Conservation (phyloP, 164 flowering plant genomes). For the Vitis cinerea region DNA sequence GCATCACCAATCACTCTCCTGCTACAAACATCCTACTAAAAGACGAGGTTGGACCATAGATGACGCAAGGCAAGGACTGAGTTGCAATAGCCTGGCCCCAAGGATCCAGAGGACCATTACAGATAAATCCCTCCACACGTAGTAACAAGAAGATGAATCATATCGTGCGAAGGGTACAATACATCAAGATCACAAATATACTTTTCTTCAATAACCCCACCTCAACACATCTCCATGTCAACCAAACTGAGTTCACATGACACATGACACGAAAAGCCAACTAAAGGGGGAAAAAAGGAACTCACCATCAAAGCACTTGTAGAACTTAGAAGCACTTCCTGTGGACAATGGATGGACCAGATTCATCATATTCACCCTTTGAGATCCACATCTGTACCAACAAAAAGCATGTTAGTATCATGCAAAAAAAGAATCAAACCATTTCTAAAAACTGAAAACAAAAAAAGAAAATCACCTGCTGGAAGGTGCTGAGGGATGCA, state of each 20-base stretch:
- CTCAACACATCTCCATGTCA: slow-evolving; percentile 19
- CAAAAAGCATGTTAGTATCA: slow-evolving; percentile 2
- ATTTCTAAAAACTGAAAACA: no score
- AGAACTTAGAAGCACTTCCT: slow-evolving; percentile 46
- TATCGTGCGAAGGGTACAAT: neutral
- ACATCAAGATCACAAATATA: slow-evolving; percentile 14
- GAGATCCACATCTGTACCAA: slow-evolving; percentile 48
- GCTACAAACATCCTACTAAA: slow-evolving; percentile 24
- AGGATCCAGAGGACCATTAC: slow-evolving; percentile 8
- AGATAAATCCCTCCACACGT: neutral
- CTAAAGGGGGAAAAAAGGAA: slow-evolving; percentile 21
- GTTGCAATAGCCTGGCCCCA: slow-evolving; percentile 9
- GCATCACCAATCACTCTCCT: slow-evolving; percentile 28
- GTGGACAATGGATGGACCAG: slow-evolving; percentile 54
- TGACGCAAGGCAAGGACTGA: slow-evolving; percentile 8
- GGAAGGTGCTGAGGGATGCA: slow-evolving; percentile 53
- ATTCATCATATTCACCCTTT: slow-evolving; percentile 52
- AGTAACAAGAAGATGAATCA: neutral
- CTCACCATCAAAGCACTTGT: slow-evolving; percentile 29
- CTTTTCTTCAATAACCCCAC: slow-evolving; percentile 15
- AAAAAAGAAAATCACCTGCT: slow-evolving; percentile 30
- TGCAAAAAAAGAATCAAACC: neutral
- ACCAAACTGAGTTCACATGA: slow-evolving; percentile 29
- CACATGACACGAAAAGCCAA: slow-evolving; percentile 35
- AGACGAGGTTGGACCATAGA: slow-evolving; percentile 19